phyloP scores from a whole-genome alignment of 2,329 filamentous ascomycete genomes.

The Ophiostoma sp. region DNA sequence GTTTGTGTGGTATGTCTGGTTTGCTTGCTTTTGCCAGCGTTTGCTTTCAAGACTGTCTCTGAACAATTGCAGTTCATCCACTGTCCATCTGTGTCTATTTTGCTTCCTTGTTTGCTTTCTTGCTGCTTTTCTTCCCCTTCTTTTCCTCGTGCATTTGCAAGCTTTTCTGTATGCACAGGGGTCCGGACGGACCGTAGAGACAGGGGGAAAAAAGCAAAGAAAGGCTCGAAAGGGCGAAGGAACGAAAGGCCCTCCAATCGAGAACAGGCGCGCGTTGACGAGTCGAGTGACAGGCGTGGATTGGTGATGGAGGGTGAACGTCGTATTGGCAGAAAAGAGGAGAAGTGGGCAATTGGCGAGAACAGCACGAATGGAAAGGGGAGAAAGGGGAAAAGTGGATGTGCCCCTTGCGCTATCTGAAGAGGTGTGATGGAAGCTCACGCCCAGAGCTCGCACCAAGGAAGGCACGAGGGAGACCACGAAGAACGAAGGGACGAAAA shows the following conservation, averaged over 20 bases:
- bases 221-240: not conserved
- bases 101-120: not conserved
- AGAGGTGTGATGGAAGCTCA: not conserved
- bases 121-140: not conserved
- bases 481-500: not conserved
- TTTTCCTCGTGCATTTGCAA: not conserved
- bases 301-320: not conserved
- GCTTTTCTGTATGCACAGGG: constrained; percentile 1
- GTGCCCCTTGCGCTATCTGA: constrained; percentile 22
- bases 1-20: not conserved
- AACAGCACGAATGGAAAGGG: not conserved
- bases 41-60: not conserved
- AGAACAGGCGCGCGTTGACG: not conserved
- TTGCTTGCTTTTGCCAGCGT: not conserved
- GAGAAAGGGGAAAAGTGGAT: constrained; percentile 5
- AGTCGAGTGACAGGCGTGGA: not conserved
- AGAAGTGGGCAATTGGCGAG: not conserved
- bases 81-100: not conserved
- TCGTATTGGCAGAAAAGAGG: constrained; percentile 10
- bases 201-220: not conserved
- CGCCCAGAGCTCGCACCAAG: not conserved
- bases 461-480: not conserved
- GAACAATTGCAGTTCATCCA: not conserved
- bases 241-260: too few relatives aligned
- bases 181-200: constrained; percentile 6